These are phyloP conservation scores for Leccinum disarticulatum DNA, from an alignment of 768 basidiomycete species.

Conservation along the genomic window DNA sequence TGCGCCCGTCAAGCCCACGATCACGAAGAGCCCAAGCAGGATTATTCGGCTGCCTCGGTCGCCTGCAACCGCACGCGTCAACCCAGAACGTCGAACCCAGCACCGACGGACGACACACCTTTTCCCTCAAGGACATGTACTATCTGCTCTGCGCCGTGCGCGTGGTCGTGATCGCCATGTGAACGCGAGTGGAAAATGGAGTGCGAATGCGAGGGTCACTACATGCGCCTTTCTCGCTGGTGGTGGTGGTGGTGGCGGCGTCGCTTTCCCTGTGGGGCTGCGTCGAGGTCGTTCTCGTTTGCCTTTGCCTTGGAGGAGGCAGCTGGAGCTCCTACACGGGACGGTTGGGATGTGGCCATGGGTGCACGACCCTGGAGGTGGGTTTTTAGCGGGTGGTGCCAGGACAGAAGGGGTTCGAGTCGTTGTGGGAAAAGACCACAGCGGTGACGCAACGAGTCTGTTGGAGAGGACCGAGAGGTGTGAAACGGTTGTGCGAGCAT, in stretches of 20 bases:
- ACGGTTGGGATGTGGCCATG: too few species aligned
- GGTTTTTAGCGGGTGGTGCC: too few species aligned
- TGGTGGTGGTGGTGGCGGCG: slow-evolving; percentile 29
- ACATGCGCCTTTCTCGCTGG: slow-evolving; percentile 15
- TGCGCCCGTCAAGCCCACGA: slow-evolving; percentile 74
- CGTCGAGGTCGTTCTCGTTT: too few species aligned
- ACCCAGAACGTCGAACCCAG: background rate
- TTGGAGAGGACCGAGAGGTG: too few species aligned
- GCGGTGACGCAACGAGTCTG: too few species aligned
- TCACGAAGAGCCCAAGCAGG: slow-evolving; percentile 78
- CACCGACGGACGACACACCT: slow-evolving; percentile 42
- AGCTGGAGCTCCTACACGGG: too few species aligned
- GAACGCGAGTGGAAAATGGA: slow-evolving; percentile 69
- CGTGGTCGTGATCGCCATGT: slow-evolving; percentile 57
- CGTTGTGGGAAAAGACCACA: too few species aligned
- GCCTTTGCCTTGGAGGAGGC: too few species aligned
- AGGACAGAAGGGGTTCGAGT: too few species aligned
- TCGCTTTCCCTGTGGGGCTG: too few species aligned
- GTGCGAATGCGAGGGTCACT: slow-evolving; percentile 55
- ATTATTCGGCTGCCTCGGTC: slow-evolving; percentile 85
- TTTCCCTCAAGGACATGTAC: slow-evolving; percentile 65
- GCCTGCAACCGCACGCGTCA: slow-evolving; percentile 39
- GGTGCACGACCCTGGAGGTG: too few species aligned
- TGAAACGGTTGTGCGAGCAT: too few species aligned
- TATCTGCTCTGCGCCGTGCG: slow-evolving; percentile 64